Percentiles rank a stretch among this genome's conserved stretches.
phyloP scores from a whole-genome alignment of 1,284 basidiomycete species.

The Sporisorium graminicola region DNA sequence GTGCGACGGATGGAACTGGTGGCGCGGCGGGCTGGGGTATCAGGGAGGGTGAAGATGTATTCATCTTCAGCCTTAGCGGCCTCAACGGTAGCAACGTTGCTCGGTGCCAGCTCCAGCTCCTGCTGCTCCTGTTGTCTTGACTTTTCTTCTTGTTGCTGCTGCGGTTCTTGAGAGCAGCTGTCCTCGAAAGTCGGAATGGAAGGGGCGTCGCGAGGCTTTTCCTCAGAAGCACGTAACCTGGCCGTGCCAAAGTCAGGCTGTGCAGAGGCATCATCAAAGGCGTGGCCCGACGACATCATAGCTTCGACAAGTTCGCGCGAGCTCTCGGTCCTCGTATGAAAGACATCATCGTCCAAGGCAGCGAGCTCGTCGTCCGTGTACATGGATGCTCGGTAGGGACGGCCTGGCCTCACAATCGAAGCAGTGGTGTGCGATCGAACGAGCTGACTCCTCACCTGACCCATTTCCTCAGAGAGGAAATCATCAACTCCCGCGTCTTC shows the following conservation, averaged over 20 bases:
- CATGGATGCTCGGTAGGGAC: conserved; percentile 53
- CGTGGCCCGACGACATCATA: conserved; percentile 7
- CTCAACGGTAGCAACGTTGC: background rate
- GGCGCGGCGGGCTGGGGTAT: background rate
- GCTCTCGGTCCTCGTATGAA: conserved; percentile 41
- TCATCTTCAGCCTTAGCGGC: conserved; percentile 7
- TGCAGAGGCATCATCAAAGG: background rate
- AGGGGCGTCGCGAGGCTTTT: conserved; percentile 6
- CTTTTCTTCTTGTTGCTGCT: conserved; percentile 1
- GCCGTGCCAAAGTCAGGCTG: conserved; percentile 46
- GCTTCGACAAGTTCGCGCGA: conserved; percentile 42
- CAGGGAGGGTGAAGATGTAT: conserved; percentile 35
- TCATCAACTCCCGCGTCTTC: conserved; percentile 9
- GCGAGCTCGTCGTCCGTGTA: conserved; percentile 55
- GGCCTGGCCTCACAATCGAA: conserved; percentile 27
- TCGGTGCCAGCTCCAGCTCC: background rate
- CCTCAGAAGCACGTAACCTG: conserved; percentile 23
- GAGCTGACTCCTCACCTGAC: conserved; percentile 5
- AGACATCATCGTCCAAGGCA: conserved; percentile 11
- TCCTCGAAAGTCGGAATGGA: conserved; percentile 21
- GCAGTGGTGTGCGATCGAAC: conserved; percentile 37
- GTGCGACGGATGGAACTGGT: conserved; percentile 25
- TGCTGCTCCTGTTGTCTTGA: too few species aligned
- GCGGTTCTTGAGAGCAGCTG: background rate
- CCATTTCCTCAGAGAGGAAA: background rate